A percentile compares a stretch with the other conserved stretches of the same genome.
phyloP scores from a whole-genome alignment of 805 yeast species.

The Sugiyamaella qingdaonensis region DNA sequence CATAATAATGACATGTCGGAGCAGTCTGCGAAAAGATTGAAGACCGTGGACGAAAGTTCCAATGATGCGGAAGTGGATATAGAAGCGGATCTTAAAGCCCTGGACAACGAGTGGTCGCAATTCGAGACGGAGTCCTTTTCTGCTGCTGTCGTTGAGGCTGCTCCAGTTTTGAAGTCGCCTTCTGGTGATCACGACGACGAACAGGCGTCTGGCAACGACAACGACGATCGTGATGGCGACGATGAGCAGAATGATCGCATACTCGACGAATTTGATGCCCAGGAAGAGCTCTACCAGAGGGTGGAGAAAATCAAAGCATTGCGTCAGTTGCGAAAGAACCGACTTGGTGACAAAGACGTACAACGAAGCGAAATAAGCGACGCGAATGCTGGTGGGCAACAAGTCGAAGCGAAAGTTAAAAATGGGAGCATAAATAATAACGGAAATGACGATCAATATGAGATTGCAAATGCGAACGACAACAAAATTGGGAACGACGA shows the following conservation, averaged over 20 bases:
- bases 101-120: conserved; percentile 17
- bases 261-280: conserved; percentile 13
- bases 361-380: neutral
- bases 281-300: conserved; percentile 10
- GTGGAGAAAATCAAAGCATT: conserved; percentile 10
- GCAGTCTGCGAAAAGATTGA: too few species aligned
- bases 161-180: neutral
- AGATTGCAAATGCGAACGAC: too few species aligned
- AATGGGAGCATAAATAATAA: neutral
- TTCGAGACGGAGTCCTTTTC: conserved; percentile 12
- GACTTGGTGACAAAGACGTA: neutral
- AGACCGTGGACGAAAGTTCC: too few species aligned
- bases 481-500: neutral
- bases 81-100: neutral
- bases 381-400: neutral
- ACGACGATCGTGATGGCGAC: conserved; percentile 3
- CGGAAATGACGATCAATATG: too few species aligned
- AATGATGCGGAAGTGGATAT: too few species aligned
- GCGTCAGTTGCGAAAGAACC: neutral
- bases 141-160: neutral
- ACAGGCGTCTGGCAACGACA: conserved; percentile 1
- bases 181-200: conserved; percentile 11
- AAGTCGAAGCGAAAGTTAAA: neutral
- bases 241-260: conserved; percentile 11
- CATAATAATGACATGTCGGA: too few species aligned